A percentile compares a stretch with the other conserved stretches of the same genome.
These are phyloP conservation scores for Bolboschoenus planiculmis DNA, from an alignment of 176 grass and related monocot genomes.

Conservation along the genomic window DNA sequence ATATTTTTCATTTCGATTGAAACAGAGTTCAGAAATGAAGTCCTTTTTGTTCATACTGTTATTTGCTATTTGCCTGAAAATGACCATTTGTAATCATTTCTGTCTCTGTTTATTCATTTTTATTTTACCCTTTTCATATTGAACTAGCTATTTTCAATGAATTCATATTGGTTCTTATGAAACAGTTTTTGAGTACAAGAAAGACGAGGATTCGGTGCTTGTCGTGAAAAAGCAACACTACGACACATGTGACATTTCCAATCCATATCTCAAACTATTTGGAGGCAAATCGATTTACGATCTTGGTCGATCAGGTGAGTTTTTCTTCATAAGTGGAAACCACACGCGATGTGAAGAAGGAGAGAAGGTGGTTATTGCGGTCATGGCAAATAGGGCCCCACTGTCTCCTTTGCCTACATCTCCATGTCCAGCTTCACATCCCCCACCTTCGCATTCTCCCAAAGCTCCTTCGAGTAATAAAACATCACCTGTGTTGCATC, in stretches of 20 bases:
- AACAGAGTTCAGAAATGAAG: neutral
- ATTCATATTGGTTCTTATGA: neutral
- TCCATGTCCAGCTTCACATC: neutral
- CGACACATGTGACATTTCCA: slow-evolving; percentile 23
- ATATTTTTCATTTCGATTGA: neutral
- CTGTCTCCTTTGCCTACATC: neutral
- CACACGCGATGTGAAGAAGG: slow-evolving; percentile 27
- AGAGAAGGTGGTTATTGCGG: slow-evolving; percentile 32
- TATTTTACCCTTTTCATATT: neutral
- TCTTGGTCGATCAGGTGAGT: slow-evolving; percentile 5
- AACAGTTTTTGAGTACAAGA: slow-evolving; percentile 53
- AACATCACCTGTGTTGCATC: neutral
- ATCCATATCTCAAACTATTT: slow-evolving; percentile 26
- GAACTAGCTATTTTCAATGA: neutral
- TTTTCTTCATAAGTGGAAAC: slow-evolving; percentile 48
- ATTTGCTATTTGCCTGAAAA: no score
- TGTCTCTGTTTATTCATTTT: no score
- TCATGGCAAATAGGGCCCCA: neutral
- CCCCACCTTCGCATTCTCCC: neutral
- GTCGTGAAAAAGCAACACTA: slow-evolving; percentile 32
- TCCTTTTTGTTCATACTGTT: no score
- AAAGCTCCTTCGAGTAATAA: neutral
- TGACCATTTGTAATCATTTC: no score
- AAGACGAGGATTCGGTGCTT: slow-evolving; percentile 30
- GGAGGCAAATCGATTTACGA: slow-evolving; percentile 27